phyloP scores from a whole-genome alignment of 2,329 filamentous ascomycete species.

The Colletotrichum nymphaeae region DNA sequence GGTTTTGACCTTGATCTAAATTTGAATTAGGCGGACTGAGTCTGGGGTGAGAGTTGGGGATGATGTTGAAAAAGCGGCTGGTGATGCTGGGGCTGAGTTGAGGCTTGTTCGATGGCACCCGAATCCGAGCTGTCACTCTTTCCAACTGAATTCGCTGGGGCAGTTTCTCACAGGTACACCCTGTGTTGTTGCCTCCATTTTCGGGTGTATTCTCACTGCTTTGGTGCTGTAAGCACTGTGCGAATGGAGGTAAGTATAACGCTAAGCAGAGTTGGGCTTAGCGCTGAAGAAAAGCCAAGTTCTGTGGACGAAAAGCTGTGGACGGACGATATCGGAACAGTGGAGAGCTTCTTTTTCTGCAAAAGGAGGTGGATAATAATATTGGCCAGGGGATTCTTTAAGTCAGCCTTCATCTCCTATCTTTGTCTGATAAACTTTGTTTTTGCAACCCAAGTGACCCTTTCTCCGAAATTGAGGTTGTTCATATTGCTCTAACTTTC shows the following conservation, averaged over 20 bases:
- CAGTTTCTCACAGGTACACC: conserved; percentile 21
- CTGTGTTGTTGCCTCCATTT: background rate
- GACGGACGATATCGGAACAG: conserved; percentile 31
- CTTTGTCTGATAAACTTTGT: background rate
- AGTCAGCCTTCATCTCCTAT: background rate
- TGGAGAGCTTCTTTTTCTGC: conserved; percentile 22
- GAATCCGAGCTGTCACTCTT: conserved; percentile 4
- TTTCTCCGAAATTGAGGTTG: background rate
- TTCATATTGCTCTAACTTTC: background rate
- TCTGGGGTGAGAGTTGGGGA: background rate
- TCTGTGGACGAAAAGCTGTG: conserved; percentile 11
- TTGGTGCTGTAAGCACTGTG: background rate
- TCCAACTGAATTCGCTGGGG: background rate
- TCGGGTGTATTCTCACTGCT: background rate
- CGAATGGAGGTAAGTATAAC: background rate
- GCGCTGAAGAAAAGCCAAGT: conserved; percentile 11
- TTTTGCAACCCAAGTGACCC: background rate
- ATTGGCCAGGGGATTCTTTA: conserved; percentile 12
- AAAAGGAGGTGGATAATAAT: conserved; percentile 28
- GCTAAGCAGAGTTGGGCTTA: conserved; percentile 2
- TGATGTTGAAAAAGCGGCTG: background rate
- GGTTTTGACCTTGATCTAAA: background rate
- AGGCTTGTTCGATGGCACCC: background rate
- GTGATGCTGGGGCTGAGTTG: background rate
- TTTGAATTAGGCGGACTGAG: background rate